These are phyloP conservation scores for Magnaporthales sp. DNA, from an alignment of 2,329 filamentous ascomycete species.

Conservation along the genomic window DNA sequence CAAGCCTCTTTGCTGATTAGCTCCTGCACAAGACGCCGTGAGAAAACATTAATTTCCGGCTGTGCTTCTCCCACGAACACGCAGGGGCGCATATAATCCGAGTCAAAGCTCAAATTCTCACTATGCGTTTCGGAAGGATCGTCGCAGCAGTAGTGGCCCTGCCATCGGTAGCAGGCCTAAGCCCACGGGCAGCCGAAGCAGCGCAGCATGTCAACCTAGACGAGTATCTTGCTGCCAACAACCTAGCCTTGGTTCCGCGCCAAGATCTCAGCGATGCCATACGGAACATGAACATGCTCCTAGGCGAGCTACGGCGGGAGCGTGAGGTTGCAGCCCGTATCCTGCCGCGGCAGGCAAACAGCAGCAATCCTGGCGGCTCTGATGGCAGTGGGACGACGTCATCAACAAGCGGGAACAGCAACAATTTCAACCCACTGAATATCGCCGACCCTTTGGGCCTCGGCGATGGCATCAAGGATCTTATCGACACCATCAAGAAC, in stretches of 20 bases:
- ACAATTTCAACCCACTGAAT: not conserved
- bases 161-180: not conserved
- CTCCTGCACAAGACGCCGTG: not conserved
- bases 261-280: constrained; percentile 35
- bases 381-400: constrained; percentile 14
- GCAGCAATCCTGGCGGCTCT: constrained; percentile 11
- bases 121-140: not conserved
- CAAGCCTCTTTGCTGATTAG: not conserved
- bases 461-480: constrained; percentile 19
- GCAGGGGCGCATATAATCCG: not conserved
- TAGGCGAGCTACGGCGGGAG: constrained; percentile 23
- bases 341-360: constrained; percentile 15
- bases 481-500: constrained; percentile 11
- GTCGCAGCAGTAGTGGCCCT: not conserved
- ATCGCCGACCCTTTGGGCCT: constrained; percentile 16
- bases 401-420: constrained; percentile 9
- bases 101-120: not conserved
- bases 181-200: not conserved
- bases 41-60: not conserved
- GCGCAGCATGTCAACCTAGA: constrained; percentile 18
- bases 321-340: constrained; percentile 16
- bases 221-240: constrained; percentile 31
- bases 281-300: constrained; percentile 30
- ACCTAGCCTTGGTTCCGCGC: constrained; percentile 33
- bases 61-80: not conserved